phyloP scores from a whole-genome alignment of 2,329 filamentous ascomycete genomes.

The Epichloe festucae region DNA sequence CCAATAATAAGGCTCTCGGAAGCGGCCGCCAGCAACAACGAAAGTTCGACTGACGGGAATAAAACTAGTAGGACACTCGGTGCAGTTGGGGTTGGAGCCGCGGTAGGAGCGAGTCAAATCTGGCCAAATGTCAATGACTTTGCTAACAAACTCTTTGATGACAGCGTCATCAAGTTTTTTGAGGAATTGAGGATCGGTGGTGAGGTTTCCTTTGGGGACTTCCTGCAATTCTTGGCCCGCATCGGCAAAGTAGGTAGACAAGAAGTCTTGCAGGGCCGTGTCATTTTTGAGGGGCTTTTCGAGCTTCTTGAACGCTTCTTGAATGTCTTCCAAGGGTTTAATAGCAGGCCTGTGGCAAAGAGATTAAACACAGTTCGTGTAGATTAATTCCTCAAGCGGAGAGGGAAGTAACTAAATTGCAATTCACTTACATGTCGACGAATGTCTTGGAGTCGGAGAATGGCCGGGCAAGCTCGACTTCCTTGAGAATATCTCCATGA shows the following conservation, averaged over 20 bases:
- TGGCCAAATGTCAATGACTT: slow-evolving; percentile 59
- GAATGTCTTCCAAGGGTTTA: slow-evolving; percentile 44
- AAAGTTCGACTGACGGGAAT: slow-evolving; percentile 55
- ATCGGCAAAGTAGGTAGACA: slow-evolving; percentile 48
- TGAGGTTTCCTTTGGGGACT: slow-evolving; percentile 36
- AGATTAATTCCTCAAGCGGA: not conserved
- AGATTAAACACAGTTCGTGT: not conserved
- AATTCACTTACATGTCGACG: slow-evolving; percentile 46
- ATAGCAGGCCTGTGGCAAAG: slow-evolving; percentile 38
- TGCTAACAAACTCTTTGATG: slow-evolving; percentile 44
- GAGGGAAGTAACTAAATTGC: not conserved
- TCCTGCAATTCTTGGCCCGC: slow-evolving; percentile 50
- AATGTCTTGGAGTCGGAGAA: slow-evolving; percentile 60
- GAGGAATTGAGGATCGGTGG: slow-evolving; percentile 46
- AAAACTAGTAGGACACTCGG: slow-evolving; percentile 49
- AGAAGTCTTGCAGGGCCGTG: slow-evolving; percentile 46
- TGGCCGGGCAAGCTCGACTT: slow-evolving; percentile 49
- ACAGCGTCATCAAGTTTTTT: slow-evolving; percentile 42
- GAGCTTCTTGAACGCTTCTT: slow-evolving; percentile 46
- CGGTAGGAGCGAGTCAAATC: slow-evolving; percentile 49
- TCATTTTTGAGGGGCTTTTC: slow-evolving; percentile 49
- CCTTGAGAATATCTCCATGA: slow-evolving; percentile 47
- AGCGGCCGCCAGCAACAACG: slow-evolving; percentile 58
- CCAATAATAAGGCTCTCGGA: slow-evolving; percentile 61
- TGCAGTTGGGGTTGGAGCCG: slow-evolving; percentile 37